Conservation (phyloP, 257 asterid genomes). For the Oldenlandia corymbosa region DNA sequence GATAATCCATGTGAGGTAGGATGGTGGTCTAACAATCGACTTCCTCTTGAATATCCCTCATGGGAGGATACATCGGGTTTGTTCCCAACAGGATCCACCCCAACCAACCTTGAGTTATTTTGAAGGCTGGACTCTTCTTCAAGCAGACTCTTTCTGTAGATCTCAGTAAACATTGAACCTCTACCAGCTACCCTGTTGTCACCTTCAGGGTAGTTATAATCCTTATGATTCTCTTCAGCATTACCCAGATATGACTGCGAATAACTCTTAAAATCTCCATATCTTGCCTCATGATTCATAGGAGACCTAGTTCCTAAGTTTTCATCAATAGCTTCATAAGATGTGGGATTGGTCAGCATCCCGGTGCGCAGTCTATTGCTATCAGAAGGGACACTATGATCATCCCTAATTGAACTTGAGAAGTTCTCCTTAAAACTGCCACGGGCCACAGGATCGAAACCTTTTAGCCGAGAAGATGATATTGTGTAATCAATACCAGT, state of each 20-base stretch:
- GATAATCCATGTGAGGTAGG: constrained; percentile 25
- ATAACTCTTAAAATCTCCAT: constrained; percentile 32
- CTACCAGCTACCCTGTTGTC: constrained; percentile 17
- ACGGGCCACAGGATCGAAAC: constrained; percentile 18
- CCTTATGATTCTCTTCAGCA: constrained; percentile 31
- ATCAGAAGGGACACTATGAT: constrained; percentile 24
- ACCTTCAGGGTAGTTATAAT: constrained; percentile 28
- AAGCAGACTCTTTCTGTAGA: constrained; percentile 17
- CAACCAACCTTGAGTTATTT: constrained; percentile 27
- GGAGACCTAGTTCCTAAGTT: constrained; percentile 30
- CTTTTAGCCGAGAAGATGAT: constrained; percentile 34
- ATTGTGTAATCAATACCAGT: constrained; percentile 26
- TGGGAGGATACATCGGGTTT: constrained; percentile 30
- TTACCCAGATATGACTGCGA: constrained; percentile 31
- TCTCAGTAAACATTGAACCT: constrained; percentile 23
- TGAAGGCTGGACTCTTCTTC: constrained; percentile 37
- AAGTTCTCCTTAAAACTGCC: constrained; percentile 25
- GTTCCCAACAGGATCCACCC: constrained; percentile 10
- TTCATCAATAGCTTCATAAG: constrained; percentile 30
- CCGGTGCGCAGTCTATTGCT: constrained; percentile 23
- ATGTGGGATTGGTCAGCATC: constrained; percentile 24
- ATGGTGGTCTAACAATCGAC: constrained; percentile 28
- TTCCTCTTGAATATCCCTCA: constrained; percentile 27
- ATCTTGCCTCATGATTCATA: constrained; percentile 24
- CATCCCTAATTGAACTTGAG: constrained; percentile 22